Percentiles rank a stretch among this genome's conserved stretches.
Evolutionary conservation across 345 rosid species (phyloP).

Genomic region (Conringia planisiliqua): DNA sequence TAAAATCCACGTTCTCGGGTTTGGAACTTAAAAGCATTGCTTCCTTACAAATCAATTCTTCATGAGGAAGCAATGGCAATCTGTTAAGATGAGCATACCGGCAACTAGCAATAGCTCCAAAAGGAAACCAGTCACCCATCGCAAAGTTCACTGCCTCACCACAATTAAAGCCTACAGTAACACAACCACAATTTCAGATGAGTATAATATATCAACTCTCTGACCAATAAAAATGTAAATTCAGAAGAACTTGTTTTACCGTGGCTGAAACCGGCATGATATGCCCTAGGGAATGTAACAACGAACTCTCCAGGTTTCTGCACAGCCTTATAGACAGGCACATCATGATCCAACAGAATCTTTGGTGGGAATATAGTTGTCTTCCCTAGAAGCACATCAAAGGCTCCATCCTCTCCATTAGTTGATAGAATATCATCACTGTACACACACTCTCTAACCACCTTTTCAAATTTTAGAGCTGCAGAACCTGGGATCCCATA

Average conservation of each 20-base stretch:
- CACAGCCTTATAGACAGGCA: constrained; percentile 95
- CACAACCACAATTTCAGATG: neutral
- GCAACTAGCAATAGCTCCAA: constrained; percentile 88
- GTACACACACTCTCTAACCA: constrained; percentile 82
- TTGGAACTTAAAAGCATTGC: constrained; percentile 72
- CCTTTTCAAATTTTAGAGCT: constrained; percentile 89
- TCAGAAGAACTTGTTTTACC: constrained; percentile 42
- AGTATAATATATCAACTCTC: neutral
- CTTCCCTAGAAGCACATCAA: constrained; percentile 94
- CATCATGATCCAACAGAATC: constrained; percentile 69
- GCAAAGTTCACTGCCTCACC: constrained; percentile 99
- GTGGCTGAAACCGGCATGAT: constrained; percentile 99
- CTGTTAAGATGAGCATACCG: constrained; percentile 92
- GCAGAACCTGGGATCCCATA: constrained; percentile 96
- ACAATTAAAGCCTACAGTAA: constrained; percentile 85
- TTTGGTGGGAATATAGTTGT: constrained; percentile 96
- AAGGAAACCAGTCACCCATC: constrained; percentile 92
- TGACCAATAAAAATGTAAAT: neutral
- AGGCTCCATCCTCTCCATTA: constrained; percentile 94
- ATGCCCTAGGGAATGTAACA: constrained; percentile 91
- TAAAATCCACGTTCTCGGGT: constrained; percentile 55
- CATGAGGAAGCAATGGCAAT: constrained; percentile 94
- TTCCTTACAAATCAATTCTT: constrained; percentile 94
- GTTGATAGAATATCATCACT: constrained; percentile 64
- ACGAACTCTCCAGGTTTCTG: constrained; percentile 97